Conservation (phyloP, 768 basidiomycete genomes). For the Pleurotus giganteus region DNA sequence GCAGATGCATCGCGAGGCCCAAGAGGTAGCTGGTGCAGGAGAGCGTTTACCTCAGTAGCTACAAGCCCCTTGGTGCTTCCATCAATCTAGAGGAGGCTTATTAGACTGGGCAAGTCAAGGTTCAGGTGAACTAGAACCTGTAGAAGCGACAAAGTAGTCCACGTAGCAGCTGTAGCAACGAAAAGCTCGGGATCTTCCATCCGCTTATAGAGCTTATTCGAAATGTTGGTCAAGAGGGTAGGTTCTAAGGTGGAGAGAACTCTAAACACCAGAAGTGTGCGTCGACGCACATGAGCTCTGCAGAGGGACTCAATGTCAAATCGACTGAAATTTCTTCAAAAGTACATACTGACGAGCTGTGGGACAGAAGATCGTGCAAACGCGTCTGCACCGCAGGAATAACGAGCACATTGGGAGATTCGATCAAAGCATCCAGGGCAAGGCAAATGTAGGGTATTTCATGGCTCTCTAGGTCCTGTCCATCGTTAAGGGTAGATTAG, state of each 20-base stretch:
- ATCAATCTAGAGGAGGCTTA: not conserved
- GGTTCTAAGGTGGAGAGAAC: constrained; percentile 46
- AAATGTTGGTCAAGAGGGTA: constrained; percentile 43
- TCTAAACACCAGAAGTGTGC: constrained; percentile 59
- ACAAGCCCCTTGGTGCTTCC: not conserved
- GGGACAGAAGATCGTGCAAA: constrained; percentile 62
- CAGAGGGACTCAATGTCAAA: constrained; percentile 11
- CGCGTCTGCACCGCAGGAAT: constrained; percentile 74
- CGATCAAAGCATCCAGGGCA: constrained; percentile 68
- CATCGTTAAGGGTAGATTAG: not conserved
- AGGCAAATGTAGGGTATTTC: constrained; percentile 59
- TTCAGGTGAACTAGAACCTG: constrained; percentile 18
- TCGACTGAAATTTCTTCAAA: not conserved
- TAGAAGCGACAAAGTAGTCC: constrained; percentile 24
- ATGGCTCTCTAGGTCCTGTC: constrained; percentile 69
- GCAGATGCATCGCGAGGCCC: not conserved
- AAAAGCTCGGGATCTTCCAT: constrained; percentile 40
- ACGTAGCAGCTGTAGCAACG: constrained; percentile 47
- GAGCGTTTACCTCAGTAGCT: not conserved
- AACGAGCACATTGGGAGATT: constrained; percentile 59
- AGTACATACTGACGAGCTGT: constrained; percentile 69
- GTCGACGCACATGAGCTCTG: constrained; percentile 60
- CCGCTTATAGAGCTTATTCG: constrained; percentile 34
- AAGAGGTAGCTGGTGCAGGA: not conserved
- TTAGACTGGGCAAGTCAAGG: not conserved